Percentiles rank a stretch among this genome's conserved stretches.
Evolutionary conservation across 495 filamentous ascomycete genomes (phyloP).

Genomic region (Ramalina intermedia): DNA sequence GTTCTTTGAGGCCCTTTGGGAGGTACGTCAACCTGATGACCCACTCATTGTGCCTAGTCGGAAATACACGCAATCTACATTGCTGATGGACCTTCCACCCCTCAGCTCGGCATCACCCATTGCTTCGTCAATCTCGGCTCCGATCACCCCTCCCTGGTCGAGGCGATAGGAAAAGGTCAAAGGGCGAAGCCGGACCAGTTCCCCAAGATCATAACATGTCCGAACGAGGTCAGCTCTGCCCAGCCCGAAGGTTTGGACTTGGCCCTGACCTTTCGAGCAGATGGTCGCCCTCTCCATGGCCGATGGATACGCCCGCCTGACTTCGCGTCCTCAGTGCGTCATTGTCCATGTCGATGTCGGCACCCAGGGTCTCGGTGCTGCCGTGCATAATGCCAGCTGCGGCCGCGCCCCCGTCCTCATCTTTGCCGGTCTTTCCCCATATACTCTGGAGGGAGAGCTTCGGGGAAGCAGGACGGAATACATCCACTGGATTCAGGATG

Average conservation of each 20-base stretch:
- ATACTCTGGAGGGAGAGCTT: conserved; percentile 83
- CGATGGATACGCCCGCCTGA: conserved; percentile 83
- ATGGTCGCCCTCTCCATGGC: conserved; percentile 98
- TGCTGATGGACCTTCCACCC: neutral
- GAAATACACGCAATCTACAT: neutral
- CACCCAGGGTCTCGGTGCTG: conserved; percentile 80
- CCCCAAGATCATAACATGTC: conserved; percentile 82
- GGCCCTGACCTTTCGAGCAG: conserved; percentile 27
- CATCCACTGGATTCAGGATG: conserved; percentile 96
- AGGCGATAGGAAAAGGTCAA: conserved; percentile 89
- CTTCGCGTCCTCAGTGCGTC: conserved; percentile 73
- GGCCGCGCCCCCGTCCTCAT: conserved; percentile 80
- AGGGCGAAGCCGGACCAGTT: conserved; percentile 51
- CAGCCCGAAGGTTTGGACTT: neutral
- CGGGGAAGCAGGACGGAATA: conserved; percentile 82
- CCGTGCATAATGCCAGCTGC: conserved; percentile 80
- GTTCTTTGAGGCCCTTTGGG: conserved; percentile 93
- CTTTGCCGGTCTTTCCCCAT: conserved; percentile 81
- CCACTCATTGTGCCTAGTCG: neutral
- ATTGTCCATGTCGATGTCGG: conserved; percentile 96
- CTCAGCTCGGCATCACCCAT: conserved; percentile 68
- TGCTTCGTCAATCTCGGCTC: conserved; percentile 91
- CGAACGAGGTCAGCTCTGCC: conserved; percentile 53
- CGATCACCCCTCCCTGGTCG: conserved; percentile 86
- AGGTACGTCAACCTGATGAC: conserved; percentile 22